Conservation (phyloP, 1,284 basidiomycete genomes). For the Inonotus obliquus region DNA sequence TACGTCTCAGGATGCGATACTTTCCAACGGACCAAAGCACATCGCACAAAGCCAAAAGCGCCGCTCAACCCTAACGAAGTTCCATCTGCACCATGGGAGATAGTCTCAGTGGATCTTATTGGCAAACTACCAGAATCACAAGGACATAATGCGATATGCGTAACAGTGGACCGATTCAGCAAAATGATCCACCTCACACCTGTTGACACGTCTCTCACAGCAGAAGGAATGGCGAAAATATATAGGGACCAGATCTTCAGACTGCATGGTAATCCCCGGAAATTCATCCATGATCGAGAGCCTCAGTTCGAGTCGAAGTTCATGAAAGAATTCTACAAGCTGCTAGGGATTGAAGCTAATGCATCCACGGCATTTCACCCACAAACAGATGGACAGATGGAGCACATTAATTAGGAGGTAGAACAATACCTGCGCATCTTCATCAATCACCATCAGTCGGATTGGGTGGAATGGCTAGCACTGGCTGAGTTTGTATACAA, state of each 20-base stretch:
- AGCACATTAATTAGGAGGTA: constrained; percentile 3
- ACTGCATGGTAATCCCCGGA: neutral
- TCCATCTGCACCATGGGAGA: neutral
- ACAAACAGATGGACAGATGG: constrained; percentile 19
- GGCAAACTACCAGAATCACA: neutral
- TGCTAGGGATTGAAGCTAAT: neutral
- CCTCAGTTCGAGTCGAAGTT: neutral
- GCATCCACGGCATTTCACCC: constrained; percentile 29
- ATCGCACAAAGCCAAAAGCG: neutral
- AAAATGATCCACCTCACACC: neutral
- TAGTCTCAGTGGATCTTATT: neutral
- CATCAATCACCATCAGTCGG: neutral
- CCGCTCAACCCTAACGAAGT: neutral
- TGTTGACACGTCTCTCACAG: neutral
- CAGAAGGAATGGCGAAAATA: neutral
- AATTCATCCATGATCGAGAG: neutral
- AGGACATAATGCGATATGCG: neutral
- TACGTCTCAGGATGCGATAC: neutral
- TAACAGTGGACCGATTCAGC: neutral
- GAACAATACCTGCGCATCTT: neutral
- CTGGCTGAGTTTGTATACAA: constrained; percentile 6
- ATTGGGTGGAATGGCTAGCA: neutral
- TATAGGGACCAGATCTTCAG: neutral
- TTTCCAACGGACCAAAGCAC: neutral
- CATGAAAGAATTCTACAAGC: neutral